Evolutionary conservation across 768 basidiomycete species (phyloP).

Genomic region (Lactarius hengduanensis): DNA sequence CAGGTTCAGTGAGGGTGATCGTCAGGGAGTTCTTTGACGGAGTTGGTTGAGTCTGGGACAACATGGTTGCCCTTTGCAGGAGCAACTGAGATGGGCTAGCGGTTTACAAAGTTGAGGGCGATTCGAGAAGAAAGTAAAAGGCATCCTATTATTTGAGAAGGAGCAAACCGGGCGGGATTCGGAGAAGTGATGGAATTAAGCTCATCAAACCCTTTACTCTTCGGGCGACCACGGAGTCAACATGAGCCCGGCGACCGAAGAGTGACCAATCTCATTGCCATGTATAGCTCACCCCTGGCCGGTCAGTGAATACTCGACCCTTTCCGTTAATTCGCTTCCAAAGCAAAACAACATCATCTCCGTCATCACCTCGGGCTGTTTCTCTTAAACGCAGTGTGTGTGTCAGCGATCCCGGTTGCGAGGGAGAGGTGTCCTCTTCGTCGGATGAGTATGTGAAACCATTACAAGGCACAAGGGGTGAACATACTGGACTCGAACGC

Average conservation of each 20-base stretch:
- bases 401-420: not conserved
- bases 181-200: not conserved
- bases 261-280: constrained; percentile 3
- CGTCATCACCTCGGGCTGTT: constrained; percentile 2
- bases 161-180: not conserved
- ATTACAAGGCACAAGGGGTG: not conserved
- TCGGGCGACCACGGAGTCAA: not conserved
- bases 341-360: not conserved
- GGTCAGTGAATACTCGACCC: constrained; percentile 15
- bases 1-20: constrained; percentile 55
- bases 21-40: constrained; percentile 39
- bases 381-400: constrained; percentile 11
- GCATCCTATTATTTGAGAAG: not conserved
- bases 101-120: not conserved
- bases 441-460: constrained; percentile 1
- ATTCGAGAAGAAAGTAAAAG: not conserved
- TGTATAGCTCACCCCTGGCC: not conserved
- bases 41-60: constrained; percentile 29
- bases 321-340: constrained; percentile 17
- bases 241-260: not conserved
- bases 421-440: not conserved
- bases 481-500: constrained; percentile 22
- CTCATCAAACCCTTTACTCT: not conserved
- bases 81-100: not conserved
- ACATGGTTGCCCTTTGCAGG: constrained; percentile 1